These are phyloP conservation scores for Plasmodium gallinaceum DNA, from an alignment of 169 alveolate genomes.

Conservation along the genomic window DNA sequence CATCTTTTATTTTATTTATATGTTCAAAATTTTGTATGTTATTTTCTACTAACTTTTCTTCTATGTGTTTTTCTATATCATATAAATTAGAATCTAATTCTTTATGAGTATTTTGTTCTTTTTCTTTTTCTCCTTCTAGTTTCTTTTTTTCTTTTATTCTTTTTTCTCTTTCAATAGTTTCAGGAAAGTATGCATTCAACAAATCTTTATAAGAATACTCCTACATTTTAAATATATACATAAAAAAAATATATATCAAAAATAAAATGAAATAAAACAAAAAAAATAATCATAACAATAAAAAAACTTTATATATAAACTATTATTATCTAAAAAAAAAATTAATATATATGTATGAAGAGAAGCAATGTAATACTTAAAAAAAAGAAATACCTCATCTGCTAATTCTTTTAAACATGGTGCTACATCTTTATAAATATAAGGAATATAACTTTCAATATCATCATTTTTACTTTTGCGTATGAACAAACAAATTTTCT, in stretches of 20 bases:
- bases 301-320: background rate
- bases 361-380: too few species aligned
- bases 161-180: conserved; percentile 69
- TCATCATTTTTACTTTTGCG: conserved; percentile 64
- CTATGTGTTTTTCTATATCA: conserved; percentile 32
- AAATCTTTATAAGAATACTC: conserved; percentile 72
- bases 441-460: conserved; percentile 46
- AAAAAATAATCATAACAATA: background rate
- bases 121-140: conserved; percentile 8
- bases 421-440: conserved; percentile 70
- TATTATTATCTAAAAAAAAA: background rate
- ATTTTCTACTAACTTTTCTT: conserved; percentile 31
- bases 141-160: conserved; percentile 45
- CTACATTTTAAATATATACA: background rate
- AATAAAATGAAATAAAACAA: too few species aligned
- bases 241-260: too few species aligned
- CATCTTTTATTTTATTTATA: conserved; percentile 56
- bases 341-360: conserved; percentile 1
- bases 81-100: background rate
- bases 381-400: conserved; percentile 40
- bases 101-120: background rate
- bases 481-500: conserved; percentile 10
- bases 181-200: conserved; percentile 66
- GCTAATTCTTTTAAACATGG: conserved; percentile 64
- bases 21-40: conserved; percentile 38